Conservation (phyloP, 345 rosid genomes). For the Camelina neglecta region DNA sequence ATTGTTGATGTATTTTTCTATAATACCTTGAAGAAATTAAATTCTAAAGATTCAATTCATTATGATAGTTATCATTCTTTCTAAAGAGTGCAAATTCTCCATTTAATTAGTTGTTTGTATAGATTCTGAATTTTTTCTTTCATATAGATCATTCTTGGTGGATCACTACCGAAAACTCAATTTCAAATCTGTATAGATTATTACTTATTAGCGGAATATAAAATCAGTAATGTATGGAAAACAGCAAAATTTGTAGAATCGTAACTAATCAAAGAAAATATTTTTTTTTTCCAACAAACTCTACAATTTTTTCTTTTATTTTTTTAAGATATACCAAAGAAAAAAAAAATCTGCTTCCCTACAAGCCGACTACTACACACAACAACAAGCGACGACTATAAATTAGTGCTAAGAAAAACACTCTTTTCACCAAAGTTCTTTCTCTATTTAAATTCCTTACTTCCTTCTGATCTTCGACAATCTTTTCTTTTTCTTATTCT, state of each 20-base stretch:
- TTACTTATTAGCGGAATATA: too few species aligned
- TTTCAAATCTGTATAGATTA: too few species aligned
- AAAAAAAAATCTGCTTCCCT: not conserved
- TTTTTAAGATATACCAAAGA: not conserved
- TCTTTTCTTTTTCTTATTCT: not conserved
- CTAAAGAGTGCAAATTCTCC: not conserved
- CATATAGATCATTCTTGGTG: too few species aligned
- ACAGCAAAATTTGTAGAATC: not conserved
- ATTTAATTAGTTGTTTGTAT: too few species aligned
- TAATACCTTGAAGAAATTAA: too few species aligned
- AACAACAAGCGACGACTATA: not conserved
- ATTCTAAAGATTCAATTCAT: too few species aligned
- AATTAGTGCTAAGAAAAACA: not conserved
- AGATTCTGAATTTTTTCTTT: too few species aligned
- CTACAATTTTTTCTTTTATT: too few species aligned
- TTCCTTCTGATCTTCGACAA: not conserved
- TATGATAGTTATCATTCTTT: too few species aligned
- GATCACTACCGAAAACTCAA: too few species aligned
- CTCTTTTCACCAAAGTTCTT: constrained; percentile 1
- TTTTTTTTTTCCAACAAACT: not conserved
- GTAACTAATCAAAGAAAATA: not conserved
- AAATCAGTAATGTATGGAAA: not conserved
- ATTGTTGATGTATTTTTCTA: not conserved
- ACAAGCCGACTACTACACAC: not conserved
- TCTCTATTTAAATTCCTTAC: not conserved